Evolutionary conservation across 805 yeast species (phyloP).

Genomic region (Metschnikowia corniflorae): DNA sequence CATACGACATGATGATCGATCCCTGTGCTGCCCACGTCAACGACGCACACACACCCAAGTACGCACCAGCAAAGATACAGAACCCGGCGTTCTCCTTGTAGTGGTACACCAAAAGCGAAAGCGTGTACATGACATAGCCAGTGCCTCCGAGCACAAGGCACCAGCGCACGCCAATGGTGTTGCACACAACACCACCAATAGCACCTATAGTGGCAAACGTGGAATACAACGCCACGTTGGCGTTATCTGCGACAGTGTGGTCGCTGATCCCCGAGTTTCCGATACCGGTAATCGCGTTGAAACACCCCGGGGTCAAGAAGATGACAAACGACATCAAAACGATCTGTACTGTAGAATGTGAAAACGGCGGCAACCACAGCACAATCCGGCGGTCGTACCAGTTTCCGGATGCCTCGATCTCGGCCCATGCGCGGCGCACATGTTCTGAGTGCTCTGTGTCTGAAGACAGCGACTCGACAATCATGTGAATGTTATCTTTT

Average conservation of each 20-base stretch:
- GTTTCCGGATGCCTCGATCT: conserved; percentile 30
- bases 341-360: conserved; percentile 40
- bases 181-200: conserved; percentile 53
- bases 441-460: conserved; percentile 9
- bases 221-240: conserved; percentile 50
- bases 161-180: conserved; percentile 44
- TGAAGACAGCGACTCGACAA: conserved; percentile 9
- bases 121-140: conserved; percentile 53
- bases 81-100: conserved; percentile 48
- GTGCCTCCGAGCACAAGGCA: conserved; percentile 50
- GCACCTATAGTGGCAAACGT: conserved; percentile 58
- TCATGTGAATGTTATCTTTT: conserved; percentile 4
- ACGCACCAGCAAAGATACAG: conserved; percentile 54
- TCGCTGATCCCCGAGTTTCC: conserved; percentile 45
- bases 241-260: conserved; percentile 41
- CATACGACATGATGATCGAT: conserved; percentile 54
- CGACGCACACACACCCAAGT: conserved; percentile 54
- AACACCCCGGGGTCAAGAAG: conserved; percentile 53
- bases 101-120: conserved; percentile 47
- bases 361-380: conserved; percentile 33
- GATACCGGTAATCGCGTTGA: conserved; percentile 48
- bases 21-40: conserved; percentile 60
- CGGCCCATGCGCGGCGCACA: conserved; percentile 20
- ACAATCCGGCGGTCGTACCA: conserved; percentile 39
- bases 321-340: conserved; percentile 45